Base-by-base conservation (phyloP, 257 asterid species). In the Ophiorrhiza pumila region DNA sequence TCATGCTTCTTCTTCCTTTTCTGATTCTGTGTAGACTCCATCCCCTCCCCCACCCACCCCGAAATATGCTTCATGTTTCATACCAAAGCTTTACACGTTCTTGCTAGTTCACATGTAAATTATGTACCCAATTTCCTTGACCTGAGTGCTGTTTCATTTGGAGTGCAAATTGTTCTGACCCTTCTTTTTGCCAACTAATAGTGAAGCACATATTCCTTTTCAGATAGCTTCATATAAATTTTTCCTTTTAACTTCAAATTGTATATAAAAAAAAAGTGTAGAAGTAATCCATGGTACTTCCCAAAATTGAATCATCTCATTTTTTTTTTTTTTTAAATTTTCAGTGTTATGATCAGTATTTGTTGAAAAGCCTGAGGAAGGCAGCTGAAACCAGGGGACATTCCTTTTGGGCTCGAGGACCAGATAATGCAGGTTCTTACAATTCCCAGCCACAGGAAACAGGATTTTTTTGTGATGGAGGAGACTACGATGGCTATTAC, bases 281-380 rank as follows among this genome's bases (percentile, higher is more conserved):
- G 20, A 43, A 18, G 0, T 23, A 15, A 32, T 31, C 23, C 29
- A 20, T 20, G 45, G 42, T 29, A 14, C 0, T 45, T 58, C 50
- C 43, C 71, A 31, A 7, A 11, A 37, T 31, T 2, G 42, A 35
- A 47, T 15, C 29, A 25, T 32, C 50, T 65, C n/a, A 10, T 15
- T 41, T 55, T 5, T 43, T 31, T 14, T 7, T 14, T 7, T 34
- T 45, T 45, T 27, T 11, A 25, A 55, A 20, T 50, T 68, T 79
- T 64, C 83, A 92, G 96, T 90, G 96, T 39, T 90, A 84, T 12
- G 98, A 92, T 83, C 85, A 90, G 79, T 84, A 92, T 72, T 55
- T 90, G 86, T 77, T 69, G 68, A 85, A 81, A 74, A 89, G 89
- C 69, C 88, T 90, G 63, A 70, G 76, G 20, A 81, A 78, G 42